Evolutionary conservation across 108 stramenopile species (phyloP).

Genomic region (Licmophora abbreviata): DNA sequence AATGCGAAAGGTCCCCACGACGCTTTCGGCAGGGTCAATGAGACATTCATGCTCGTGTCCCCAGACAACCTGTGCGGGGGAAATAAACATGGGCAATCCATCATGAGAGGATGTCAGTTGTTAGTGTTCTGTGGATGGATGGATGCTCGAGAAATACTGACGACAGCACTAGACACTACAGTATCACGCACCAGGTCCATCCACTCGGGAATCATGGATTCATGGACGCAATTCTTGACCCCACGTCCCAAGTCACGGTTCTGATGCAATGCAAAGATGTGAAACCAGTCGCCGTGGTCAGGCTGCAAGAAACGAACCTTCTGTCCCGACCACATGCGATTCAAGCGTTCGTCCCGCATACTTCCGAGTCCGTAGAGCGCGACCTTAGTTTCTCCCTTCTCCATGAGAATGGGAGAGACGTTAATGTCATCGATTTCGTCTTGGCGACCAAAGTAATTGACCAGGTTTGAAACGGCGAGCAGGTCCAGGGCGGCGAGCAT

Average conservation of each 20-base stretch:
- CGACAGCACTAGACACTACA: conserved; percentile 4
- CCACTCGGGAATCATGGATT: conserved; percentile 97
- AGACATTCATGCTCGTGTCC: conserved; percentile 96
- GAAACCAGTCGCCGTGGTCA: conserved; percentile 59
- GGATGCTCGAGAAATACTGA: background rate
- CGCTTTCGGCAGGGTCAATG: conserved; percentile 75
- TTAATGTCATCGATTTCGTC: conserved; percentile 82
- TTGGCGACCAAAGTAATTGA: conserved; percentile 96
- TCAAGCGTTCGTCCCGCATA: conserved; percentile 96
- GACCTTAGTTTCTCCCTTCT: conserved; percentile 87
- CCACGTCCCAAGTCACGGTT: conserved; percentile 94
- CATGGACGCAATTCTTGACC: conserved; percentile 92
- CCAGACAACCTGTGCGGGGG: conserved; percentile 58
- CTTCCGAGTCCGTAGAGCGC: conserved; percentile 92
- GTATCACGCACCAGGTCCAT: conserved; percentile 72
- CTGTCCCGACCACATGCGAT: conserved; percentile 90
- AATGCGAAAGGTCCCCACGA: conserved; percentile 90
- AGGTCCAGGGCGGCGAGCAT: conserved; percentile 89
- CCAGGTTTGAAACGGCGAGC: conserved; percentile 74
- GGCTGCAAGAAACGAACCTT: conserved; percentile 79
- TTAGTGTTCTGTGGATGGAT: background rate
- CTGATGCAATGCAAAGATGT: conserved; percentile 95
- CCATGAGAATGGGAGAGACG: conserved; percentile 81
- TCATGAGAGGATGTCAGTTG: background rate
- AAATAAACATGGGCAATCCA: background rate